phyloP scores from a whole-genome alignment of 495 filamentous ascomycete genomes.

The Tricharina praecox region DNA sequence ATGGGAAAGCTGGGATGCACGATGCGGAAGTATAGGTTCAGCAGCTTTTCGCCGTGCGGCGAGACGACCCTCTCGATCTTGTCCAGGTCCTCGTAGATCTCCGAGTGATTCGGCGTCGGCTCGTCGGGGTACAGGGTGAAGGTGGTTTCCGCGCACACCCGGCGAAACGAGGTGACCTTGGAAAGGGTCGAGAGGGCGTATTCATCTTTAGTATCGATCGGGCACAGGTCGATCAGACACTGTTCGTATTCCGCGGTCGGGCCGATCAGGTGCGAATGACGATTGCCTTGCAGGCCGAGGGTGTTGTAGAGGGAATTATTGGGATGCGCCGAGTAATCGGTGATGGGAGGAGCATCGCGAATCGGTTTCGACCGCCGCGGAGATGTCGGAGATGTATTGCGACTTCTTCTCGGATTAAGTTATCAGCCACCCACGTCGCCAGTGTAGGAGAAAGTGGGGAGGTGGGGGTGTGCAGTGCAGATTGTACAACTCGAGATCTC shows the following conservation, averaged over 20 bases:
- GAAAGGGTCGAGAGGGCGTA: conserved; percentile 35
- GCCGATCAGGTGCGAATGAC: conserved; percentile 48
- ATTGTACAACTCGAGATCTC: too few species aligned
- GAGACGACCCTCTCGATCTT: conserved; percentile 69
- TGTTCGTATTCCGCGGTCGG: conserved; percentile 59
- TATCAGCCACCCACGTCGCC: conserved; percentile 4
- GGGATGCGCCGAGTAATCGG: conserved; percentile 28
- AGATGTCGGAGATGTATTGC: conserved; percentile 2
- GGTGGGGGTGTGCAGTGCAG: too few species aligned
- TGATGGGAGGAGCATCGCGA: conserved; percentile 2
- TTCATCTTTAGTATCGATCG: conserved; percentile 56
- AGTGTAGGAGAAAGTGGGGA: too few species aligned
- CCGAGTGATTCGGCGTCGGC: conserved; percentile 38
- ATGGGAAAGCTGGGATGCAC: conserved; percentile 87
- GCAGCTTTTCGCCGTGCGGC: conserved; percentile 60
- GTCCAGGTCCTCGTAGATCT: conserved; percentile 48
- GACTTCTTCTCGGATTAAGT: neutral
- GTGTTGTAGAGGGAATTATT: conserved; percentile 43
- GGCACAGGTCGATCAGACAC: conserved; percentile 51
- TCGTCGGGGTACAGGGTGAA: conserved; percentile 65
- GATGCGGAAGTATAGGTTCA: conserved; percentile 73
- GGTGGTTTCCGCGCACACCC: conserved; percentile 64
- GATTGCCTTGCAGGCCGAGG: conserved; percentile 45
- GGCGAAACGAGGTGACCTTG: conserved; percentile 51
- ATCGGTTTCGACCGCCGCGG: conserved; percentile 5